Conservation (phyloP, 139 green algal genomes). For the Astrephomene gubernaculifera region DNA sequence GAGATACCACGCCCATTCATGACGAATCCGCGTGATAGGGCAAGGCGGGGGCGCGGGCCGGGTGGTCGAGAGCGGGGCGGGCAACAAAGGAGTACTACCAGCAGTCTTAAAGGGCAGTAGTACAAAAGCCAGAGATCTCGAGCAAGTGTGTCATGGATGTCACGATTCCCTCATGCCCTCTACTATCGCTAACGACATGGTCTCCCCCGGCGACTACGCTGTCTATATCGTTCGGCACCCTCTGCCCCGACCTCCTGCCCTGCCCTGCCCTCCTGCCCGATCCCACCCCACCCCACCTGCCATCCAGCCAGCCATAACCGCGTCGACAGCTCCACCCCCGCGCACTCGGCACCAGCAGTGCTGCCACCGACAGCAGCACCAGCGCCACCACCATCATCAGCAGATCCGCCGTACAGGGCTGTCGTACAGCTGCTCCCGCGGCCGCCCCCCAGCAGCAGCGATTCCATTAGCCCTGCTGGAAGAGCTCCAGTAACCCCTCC, state of each 20-base stretch:
- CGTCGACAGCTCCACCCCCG: not conserved
- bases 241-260: not conserved
- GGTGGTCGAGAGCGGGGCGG: no score
- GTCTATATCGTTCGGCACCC: not conserved
- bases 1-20: not conserved
- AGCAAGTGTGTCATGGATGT: not conserved
- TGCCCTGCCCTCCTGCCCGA: not conserved
- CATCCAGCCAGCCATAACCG: slow-evolving; percentile 21
- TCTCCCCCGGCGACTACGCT: no score
- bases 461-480: not conserved
- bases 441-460: not conserved
- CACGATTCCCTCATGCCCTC: not conserved
- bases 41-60: no score
- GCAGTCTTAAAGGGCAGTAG: no score
- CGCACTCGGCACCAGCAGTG: not conserved
- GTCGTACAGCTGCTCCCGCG: not conserved
- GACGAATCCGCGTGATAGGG: not conserved
- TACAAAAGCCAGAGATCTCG: not conserved
- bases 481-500: not conserved
- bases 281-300: not conserved
- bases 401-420: not conserved
- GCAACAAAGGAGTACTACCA: no score
- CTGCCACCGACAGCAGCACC: not conserved
- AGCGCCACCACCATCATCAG: not conserved
- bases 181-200: no score